Base-by-base conservation (phyloP, 371 early-diverging fungal species). In the Actinomortierella wolfii region DNA sequence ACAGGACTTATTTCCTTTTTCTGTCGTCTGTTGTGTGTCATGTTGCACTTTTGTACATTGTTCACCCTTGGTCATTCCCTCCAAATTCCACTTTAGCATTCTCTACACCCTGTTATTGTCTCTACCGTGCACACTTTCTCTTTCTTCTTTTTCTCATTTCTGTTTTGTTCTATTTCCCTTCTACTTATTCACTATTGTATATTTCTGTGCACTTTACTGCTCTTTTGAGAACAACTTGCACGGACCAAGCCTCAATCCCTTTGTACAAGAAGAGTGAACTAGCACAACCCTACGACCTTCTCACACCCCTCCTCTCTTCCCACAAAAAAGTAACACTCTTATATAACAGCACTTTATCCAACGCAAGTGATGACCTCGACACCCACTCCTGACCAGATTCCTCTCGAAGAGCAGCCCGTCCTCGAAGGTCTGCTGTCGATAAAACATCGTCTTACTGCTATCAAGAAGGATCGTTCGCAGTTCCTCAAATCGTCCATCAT, bases 391-490 rank as follows among this genome's bases (percentile, higher is more conserved):
- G 75, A 74, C 56, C 77, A 70, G 56, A 67, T 76, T 47, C 75
- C 79, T 11, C 59, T 65, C 18, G 69, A 68, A 78, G 92, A 91
- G 70, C 84, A 84, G 43, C 83, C 86, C 13, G 78, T 90, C 26
- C 78, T 91, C 25, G 89, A 84, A 66, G 78, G 73, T 5, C 80
- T 91, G 7, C 83, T 90, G 60, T 83, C 80, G 28, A 88, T 90
- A 52, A 85, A 90, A 58, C 89, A 89, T 63, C 86, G 83, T 39
- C 81, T 92, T 11, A 86, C 87, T 0, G 88, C 85, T 41, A 71
- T 92, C 41, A 90, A 90, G 64, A 88, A 86, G 77, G 89, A 89
- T 71, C 82, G 89, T 46, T 85, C 87, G 4, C 79, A 79, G 26
- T 89, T 84, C 67, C 78, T 83, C 56, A 84, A 86, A 49, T 76